Base-by-base conservation (phyloP, 768 basidiomycete species). In the Clavulina sp. region DNA sequence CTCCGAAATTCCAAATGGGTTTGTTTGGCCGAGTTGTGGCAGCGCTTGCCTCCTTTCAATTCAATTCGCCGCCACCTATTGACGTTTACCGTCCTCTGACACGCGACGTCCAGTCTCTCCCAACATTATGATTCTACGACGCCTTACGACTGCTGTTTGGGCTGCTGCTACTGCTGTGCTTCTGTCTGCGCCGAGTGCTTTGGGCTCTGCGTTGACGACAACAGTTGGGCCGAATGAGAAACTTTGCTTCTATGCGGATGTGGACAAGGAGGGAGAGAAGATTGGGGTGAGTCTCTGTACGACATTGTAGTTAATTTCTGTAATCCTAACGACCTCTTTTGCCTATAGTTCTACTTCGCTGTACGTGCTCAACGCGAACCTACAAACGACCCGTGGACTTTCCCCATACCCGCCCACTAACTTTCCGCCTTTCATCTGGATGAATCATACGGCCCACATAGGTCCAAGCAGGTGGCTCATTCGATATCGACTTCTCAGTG, bases 391-490 rank as follows among this genome's bases (percentile, higher is more conserved):
- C 19, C 49, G 2, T 33, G 46, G 32, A 43, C 34, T 26, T 50
- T 6, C 31, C 51, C 19, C 54, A 48, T 34, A 46, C 18, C 41
- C 6, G 26, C 19, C 36, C n/a, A 9, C 36, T 47, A 33, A 36
- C 5, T 33, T 34, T 51, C 50, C 30, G 53, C 19, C 33, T 26
- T 49, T 23, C 23, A n/a, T 13, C 33, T 53, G 24, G n/a, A n/a
- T 40, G 4, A 9, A 31, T 30, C 51, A 19, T 21, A 23, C 40
- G 6, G 1, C 2, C 6, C 43, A 32, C 26, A 4, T 51, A 87
- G 85, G 85, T 96, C 32, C 93, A 97, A 79, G 87, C 91, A 28
- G 93, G 93, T 43, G 93, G 93, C 53, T 82, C 87, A 1, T 96
- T 96, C 66, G 93, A 95, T 65, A 82, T 96, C 40, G 88, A 93